Conservation (phyloP, 495 filamentous ascomycete species). For the Penicillium flavigenum region DNA sequence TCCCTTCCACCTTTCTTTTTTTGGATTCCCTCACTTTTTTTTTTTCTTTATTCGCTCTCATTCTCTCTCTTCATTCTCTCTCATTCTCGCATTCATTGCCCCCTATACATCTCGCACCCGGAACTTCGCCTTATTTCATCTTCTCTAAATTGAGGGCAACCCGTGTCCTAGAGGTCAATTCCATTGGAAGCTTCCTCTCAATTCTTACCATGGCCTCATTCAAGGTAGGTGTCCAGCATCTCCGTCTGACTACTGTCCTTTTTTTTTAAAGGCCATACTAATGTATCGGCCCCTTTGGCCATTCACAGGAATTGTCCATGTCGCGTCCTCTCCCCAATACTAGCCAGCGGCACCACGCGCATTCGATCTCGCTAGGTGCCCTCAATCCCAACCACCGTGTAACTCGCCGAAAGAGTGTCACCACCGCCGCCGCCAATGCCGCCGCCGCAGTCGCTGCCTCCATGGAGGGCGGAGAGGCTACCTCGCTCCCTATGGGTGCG, state of each 20-base stretch:
- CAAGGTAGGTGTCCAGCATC: constrained; percentile 35
- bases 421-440: constrained; percentile 72
- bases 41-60: constrained; percentile 12
- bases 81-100: constrained; percentile 16
- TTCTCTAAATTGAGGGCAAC: constrained; percentile 29
- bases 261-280: constrained; percentile 10
- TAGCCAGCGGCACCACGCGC: constrained; percentile 73
- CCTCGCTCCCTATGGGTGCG: constrained; percentile 35
- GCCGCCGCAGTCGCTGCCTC: constrained; percentile 75
- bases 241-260: neutral
- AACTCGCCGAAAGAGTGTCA: constrained; percentile 89
- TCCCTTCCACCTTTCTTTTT: constrained; percentile 25
- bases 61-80: constrained; percentile 13
- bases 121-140: constrained; percentile 25
- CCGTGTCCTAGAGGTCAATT: constrained; percentile 31
- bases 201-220: constrained; percentile 46
- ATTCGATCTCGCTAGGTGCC: constrained; percentile 76
- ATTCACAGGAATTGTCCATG: constrained; percentile 45
- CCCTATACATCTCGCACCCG: constrained; percentile 10
- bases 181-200: constrained; percentile 34
- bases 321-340: constrained; percentile 46
- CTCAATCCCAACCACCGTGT: constrained; percentile 81
- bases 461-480: constrained; percentile 54
- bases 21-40: constrained; percentile 14
- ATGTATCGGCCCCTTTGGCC: constrained; percentile 21